Evolutionary conservation across 306 rosid genomes (phyloP).

Genomic region (Pterocarpus macrocarpus): DNA sequence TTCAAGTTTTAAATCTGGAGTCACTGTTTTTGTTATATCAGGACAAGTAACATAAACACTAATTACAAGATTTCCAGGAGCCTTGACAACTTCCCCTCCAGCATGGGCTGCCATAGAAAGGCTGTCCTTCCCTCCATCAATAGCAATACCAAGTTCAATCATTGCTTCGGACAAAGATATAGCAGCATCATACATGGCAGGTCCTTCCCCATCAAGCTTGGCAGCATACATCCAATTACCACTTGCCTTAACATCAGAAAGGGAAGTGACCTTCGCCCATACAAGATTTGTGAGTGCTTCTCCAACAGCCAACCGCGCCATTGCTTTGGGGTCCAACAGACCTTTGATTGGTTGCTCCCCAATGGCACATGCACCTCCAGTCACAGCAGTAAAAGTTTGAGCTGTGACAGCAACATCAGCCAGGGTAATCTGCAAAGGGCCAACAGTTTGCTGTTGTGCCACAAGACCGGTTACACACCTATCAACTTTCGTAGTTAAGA

Average conservation of each 20-base stretch:
- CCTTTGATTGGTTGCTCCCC: slow-evolving; percentile 96
- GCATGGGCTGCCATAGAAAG: slow-evolving; percentile 93
- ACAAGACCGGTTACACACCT: slow-evolving; percentile 91
- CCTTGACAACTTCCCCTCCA: slow-evolving; percentile 85
- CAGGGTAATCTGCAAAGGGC: slow-evolving; percentile 87
- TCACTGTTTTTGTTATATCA: slow-evolving; percentile 88
- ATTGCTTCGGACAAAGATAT: slow-evolving; percentile 77
- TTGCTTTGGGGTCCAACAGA: slow-evolving; percentile 84
- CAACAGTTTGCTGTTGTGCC: slow-evolving; percentile 95
- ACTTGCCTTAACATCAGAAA: slow-evolving; percentile 92
- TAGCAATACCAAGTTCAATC: slow-evolving; percentile 91
- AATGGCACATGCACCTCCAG: slow-evolving; percentile 94
- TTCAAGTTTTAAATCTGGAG: slow-evolving; percentile 85
- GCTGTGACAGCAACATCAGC: slow-evolving; percentile 92
- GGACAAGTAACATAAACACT: slow-evolving; percentile 94
- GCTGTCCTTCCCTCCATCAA: slow-evolving; percentile 96
- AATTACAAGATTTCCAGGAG: slow-evolving; percentile 94
- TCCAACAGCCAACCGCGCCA: slow-evolving; percentile 95
- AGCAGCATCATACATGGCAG: slow-evolving; percentile 92
- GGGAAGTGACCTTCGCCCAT: slow-evolving; percentile 88
- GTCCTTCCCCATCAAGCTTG: slow-evolving; percentile 94
- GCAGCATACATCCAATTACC: slow-evolving; percentile 99
- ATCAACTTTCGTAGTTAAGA: slow-evolving; percentile 81
- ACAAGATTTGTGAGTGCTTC: slow-evolving; percentile 97
- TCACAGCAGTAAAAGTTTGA: slow-evolving; percentile 72